These are phyloP conservation scores for Magnolia officinalis DNA, from an alignment of 164 flowering plant species.

Conservation along the genomic window DNA sequence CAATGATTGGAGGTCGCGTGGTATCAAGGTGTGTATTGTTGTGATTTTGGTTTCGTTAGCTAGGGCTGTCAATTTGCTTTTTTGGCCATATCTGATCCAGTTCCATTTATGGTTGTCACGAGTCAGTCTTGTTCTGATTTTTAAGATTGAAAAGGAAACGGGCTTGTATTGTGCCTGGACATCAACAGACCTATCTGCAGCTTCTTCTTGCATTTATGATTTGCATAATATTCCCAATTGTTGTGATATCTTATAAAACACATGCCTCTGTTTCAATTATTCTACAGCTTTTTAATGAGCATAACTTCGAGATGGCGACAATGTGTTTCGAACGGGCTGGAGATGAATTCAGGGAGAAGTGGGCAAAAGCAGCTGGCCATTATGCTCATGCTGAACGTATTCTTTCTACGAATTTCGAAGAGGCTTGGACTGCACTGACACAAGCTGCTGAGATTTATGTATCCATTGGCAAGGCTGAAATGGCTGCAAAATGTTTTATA, in stretches of 20 bases:
- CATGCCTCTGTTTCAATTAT: background rate
- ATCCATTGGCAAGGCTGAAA: constrained; percentile 46
- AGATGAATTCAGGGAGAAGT: constrained; percentile 47
- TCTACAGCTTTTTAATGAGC: constrained; percentile 52
- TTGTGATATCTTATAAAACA: background rate
- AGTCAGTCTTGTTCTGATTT: background rate
- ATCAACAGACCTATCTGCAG: background rate
- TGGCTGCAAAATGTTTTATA: constrained; percentile 63
- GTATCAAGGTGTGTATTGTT: constrained; percentile 46
- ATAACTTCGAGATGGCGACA: constrained; percentile 66
- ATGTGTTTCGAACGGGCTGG: constrained; percentile 78
- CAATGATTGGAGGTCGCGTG: constrained; percentile 66
- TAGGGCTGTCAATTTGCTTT: background rate
- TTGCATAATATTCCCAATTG: background rate
- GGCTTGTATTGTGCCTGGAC: background rate
- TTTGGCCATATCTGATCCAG: no score
- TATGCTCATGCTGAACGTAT: constrained; percentile 43
- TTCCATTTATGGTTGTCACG: no score
- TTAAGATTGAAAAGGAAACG: background rate
- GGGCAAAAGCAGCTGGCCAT: constrained; percentile 57
- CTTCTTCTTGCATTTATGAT: background rate
- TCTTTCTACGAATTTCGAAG: constrained; percentile 36
- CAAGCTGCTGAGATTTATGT: constrained; percentile 68
- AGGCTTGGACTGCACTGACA: constrained; percentile 27
- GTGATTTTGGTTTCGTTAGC: background rate